Evolutionary conservation across 805 yeast species (phyloP).

Genomic region (Candida xiaguanensis): DNA sequence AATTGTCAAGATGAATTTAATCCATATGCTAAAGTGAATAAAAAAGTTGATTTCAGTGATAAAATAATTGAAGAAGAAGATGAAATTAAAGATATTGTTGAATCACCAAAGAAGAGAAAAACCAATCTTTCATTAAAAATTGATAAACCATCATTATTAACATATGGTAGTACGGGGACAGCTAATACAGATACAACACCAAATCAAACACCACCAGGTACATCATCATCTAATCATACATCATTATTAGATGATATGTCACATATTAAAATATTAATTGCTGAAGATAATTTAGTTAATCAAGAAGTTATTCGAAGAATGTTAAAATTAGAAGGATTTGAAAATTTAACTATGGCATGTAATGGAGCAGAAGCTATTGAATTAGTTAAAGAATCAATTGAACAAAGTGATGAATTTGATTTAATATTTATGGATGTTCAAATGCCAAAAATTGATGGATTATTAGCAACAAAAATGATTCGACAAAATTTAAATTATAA

Average conservation of each 20-base stretch:
- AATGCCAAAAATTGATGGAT: constrained; percentile 93
- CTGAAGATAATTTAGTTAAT: constrained; percentile 91
- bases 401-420: constrained; percentile 48
- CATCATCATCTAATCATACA: constrained; percentile 9
- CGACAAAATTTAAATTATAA: constrained; percentile 56
- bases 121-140: neutral
- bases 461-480: constrained; percentile 74
- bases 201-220: constrained; percentile 2
- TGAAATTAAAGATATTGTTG: too few relatives aligned
- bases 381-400: constrained; percentile 48
- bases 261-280: constrained; percentile 63
- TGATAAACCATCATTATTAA: constrained; percentile 39
- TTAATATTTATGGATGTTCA: constrained; percentile 95
- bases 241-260: constrained; percentile 24
- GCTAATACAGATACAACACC: constrained; percentile 28
- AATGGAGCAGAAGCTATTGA: constrained; percentile 91
- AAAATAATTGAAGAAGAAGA: constrained; percentile 5
- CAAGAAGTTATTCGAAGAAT: constrained; percentile 91
- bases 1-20: constrained; percentile 69
- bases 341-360: constrained; percentile 69
- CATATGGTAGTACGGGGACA: constrained; percentile 51
- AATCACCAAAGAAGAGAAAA: neutral
- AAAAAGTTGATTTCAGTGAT: constrained; percentile 42
- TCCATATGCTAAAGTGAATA: constrained; percentile 46
- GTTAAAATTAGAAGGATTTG: constrained; percentile 79